A percentile compares a stretch with the other conserved stretches of the same genome.
Evolutionary conservation across 352 stramenopile genomes (phyloP).

Genomic region (Globisporangium alternatum): DNA sequence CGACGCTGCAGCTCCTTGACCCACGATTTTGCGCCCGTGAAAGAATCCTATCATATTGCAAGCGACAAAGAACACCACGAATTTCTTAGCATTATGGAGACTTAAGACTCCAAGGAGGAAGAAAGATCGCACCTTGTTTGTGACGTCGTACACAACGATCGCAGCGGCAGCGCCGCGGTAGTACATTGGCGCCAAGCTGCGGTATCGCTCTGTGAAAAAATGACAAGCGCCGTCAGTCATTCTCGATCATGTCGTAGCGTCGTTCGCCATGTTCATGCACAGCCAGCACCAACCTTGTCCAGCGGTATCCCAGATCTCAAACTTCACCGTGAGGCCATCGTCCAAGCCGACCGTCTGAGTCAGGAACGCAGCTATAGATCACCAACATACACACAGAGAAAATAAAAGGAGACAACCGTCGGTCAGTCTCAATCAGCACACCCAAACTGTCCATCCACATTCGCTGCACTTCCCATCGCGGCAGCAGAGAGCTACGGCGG

Average conservation of each 20-base stretch:
- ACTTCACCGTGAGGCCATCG: conserved; percentile 98
- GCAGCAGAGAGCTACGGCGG: not conserved
- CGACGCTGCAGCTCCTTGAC: conserved; percentile 99
- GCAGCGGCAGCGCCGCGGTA: conserved; percentile 94
- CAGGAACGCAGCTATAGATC: conserved; percentile 90
- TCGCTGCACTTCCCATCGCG: not conserved
- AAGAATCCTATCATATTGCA: conserved; percentile 83
- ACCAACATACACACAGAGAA: not conserved
- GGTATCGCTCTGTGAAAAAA: conserved; percentile 88
- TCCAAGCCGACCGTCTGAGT: conserved; percentile 98
- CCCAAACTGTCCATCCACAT: not conserved
- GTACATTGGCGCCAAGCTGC: conserved; percentile 97
- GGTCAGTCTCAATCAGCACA: conserved; percentile 1
- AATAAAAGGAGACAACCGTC: not conserved
- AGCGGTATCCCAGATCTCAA: conserved; percentile 99
- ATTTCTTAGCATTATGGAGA: not conserved
- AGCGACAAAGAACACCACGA: conserved; percentile 1
- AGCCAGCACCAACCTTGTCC: conserved; percentile 77
- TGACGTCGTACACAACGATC: conserved; percentile 98
- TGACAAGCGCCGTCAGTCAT: conserved; percentile 10
- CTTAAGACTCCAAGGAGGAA: not conserved
- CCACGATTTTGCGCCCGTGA: conserved; percentile 98
- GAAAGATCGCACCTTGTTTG: conserved; percentile 84
- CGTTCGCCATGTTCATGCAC: not conserved
- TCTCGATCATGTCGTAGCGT: not conserved